Evolutionary conservation across 768 basidiomycete species (phyloP).

Genomic region (Arthromyces matolae): DNA sequence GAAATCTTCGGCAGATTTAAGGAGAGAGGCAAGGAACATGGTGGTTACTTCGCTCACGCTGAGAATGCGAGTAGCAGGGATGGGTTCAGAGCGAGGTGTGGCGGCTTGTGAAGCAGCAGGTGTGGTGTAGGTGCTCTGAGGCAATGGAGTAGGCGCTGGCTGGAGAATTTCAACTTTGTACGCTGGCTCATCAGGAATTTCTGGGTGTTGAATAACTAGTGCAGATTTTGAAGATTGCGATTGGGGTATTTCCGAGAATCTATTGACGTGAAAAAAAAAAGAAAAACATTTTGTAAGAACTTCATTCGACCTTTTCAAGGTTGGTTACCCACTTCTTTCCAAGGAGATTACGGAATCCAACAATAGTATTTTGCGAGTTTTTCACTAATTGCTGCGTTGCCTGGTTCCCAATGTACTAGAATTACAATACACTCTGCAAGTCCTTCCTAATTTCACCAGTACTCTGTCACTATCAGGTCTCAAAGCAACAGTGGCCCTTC

Average conservation of each 20-base stretch:
- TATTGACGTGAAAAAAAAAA: slow-evolving; percentile 24
- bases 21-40: slow-evolving; percentile 80
- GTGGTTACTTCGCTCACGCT: slow-evolving; percentile 81
- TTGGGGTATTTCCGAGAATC: slow-evolving; percentile 73
- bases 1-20: slow-evolving; percentile 88
- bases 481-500: slow-evolving; percentile 12
- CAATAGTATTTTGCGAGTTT: slow-evolving; percentile 90
- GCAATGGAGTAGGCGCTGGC: slow-evolving; percentile 69
- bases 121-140: slow-evolving; percentile 47
- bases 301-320: background rate
- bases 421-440: slow-evolving; percentile 4
- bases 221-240: slow-evolving; percentile 54
- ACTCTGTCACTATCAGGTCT: slow-evolving; percentile 78
- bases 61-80: slow-evolving; percentile 61
- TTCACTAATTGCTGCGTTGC: slow-evolving; percentile 94
- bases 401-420: slow-evolving; percentile 92
- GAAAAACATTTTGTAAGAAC: background rate
- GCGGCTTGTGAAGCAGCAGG: slow-evolving; percentile 65
- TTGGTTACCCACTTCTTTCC: slow-evolving; percentile 85
- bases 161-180: slow-evolving; percentile 82
- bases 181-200: slow-evolving; percentile 65
- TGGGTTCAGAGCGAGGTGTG: slow-evolving; percentile 73
- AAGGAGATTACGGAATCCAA: slow-evolving; percentile 89
- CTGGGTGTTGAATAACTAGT: slow-evolving; percentile 74
- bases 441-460: slow-evolving; percentile 71